Conservation (phyloP, 192 early-diverging fungal species). For the Dispira simplex region DNA sequence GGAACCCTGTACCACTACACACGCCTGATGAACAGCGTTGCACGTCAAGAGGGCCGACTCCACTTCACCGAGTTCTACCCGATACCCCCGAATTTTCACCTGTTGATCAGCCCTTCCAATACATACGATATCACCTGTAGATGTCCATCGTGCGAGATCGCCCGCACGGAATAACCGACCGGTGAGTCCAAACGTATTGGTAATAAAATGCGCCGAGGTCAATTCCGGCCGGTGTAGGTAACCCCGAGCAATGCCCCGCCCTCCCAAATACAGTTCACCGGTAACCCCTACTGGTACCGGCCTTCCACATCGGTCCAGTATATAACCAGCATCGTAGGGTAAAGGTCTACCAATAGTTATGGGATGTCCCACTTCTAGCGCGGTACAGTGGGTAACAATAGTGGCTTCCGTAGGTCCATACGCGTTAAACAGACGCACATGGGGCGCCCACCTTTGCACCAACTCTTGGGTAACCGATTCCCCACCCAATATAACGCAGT, state of each 20-base stretch:
- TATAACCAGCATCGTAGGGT: conserved; percentile 13
- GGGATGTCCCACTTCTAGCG: neutral
- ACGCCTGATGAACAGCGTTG: neutral
- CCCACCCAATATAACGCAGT: conserved; percentile 4
- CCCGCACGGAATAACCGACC: too few relatives aligned
- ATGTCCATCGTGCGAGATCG: too few relatives aligned
- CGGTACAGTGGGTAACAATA: conserved; percentile 7
- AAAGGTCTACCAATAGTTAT: conserved; percentile 18
- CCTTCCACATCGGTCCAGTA: conserved; percentile 12
- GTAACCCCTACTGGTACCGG: conserved; percentile 19
- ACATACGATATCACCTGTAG: too few relatives aligned
- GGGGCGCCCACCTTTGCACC: neutral
- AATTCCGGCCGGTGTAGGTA: conserved; percentile 15
- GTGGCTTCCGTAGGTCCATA: conserved; percentile 25
- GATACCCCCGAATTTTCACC: conserved; percentile 3
- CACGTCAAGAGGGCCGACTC: neutral
- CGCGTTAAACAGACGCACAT: conserved; percentile 12
- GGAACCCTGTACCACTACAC: neutral
- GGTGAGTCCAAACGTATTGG: conserved; percentile 15
- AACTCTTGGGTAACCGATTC: neutral
- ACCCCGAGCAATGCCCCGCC: conserved; percentile 16
- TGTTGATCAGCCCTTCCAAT: neutral
- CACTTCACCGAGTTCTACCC: conserved; percentile 1
- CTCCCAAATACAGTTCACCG: conserved; percentile 21
- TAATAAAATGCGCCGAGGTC: conserved; percentile 19